phyloP scores from a whole-genome alignment of 768 basidiomycete genomes.

The Lactarius pseudohatsudake region DNA sequence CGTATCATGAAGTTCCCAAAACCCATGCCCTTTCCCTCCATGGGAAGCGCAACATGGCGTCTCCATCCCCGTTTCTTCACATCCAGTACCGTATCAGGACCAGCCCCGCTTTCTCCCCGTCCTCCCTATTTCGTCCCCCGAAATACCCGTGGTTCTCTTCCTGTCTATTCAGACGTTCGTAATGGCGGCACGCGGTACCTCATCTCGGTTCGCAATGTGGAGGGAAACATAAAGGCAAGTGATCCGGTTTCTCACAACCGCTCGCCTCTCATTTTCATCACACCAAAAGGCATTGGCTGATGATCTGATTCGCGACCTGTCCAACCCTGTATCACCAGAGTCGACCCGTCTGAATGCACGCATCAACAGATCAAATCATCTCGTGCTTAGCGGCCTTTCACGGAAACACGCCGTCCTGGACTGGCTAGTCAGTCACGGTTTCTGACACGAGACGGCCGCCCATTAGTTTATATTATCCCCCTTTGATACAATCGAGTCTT shows the following conservation, averaged over 20 bases:
- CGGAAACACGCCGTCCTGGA: conserved; percentile 61
- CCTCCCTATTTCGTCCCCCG: conserved; percentile 60
- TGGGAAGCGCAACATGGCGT: neutral
- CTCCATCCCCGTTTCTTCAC: conserved; percentile 15
- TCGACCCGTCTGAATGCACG: conserved; percentile 50
- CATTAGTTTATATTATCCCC: conserved; percentile 22
- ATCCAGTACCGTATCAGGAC: conserved; percentile 11
- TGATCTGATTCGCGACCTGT: conserved; percentile 55
- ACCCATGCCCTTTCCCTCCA: conserved; percentile 7
- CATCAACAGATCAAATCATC: conserved; percentile 48
- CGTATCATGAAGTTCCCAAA: conserved; percentile 12
- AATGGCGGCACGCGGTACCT: conserved; percentile 61
- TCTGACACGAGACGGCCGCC: conserved; percentile 40
- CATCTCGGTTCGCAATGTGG: conserved; percentile 63
- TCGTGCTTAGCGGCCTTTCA: conserved; percentile 60
- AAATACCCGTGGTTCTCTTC: conserved; percentile 64
- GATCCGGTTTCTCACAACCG: conserved; percentile 14
- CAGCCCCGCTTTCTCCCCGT: conserved; percentile 14
- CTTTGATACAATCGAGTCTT: conserved; percentile 20
- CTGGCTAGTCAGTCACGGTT: conserved; percentile 66
- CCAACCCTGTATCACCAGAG: conserved; percentile 46
- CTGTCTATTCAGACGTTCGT: conserved; percentile 74
- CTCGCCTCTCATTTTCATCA: conserved; percentile 12
- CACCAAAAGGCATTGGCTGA: conserved; percentile 52
- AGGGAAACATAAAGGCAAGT: conserved; percentile 60